These are phyloP conservation scores for Stevia rebaudiana DNA, from an alignment of 140 eudicot genomes.

Conservation along the genomic window DNA sequence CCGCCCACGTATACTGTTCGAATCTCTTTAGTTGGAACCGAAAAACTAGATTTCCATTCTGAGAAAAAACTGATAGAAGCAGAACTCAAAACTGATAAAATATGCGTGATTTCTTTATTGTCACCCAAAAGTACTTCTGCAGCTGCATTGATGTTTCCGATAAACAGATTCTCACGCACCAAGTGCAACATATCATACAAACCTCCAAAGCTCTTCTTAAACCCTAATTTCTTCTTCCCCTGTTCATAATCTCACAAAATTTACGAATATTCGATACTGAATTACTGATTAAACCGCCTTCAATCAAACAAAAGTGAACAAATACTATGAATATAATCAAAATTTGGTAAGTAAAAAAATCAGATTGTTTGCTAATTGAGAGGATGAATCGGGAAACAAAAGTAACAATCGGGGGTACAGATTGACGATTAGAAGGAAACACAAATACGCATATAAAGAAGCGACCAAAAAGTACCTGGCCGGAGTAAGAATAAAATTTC, in stretches of 20 bases:
- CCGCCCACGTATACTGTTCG: constrained; percentile 55
- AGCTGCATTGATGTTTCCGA: constrained; percentile 77
- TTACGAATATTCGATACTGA: not conserved
- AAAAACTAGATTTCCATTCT: constrained; percentile 68
- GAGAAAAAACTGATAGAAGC: constrained; percentile 75
- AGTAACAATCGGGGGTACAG: not conserved
- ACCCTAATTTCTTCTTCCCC: constrained; percentile 27
- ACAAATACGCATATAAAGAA: not conserved
- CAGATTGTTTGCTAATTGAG: constrained; percentile 12
- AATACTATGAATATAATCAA: not conserved
- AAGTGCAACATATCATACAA: constrained; percentile 61
- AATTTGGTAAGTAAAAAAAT: not conserved
- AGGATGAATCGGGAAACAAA: not conserved
- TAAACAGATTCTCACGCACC: constrained; percentile 73
- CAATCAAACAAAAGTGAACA: not conserved
- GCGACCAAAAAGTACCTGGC: constrained; percentile 1
- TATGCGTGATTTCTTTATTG: constrained; percentile 64
- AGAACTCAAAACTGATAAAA: constrained; percentile 84
- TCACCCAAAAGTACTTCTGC: constrained; percentile 73
- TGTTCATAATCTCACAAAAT: constrained; percentile 14
- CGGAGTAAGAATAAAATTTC: constrained; percentile 21
- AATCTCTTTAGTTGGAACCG: constrained; percentile 71
- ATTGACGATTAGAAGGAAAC: not conserved
- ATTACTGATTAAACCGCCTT: not conserved
- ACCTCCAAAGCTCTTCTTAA: not conserved